These are phyloP conservation scores for Pisolithus thermaeus DNA, from an alignment of 1,284 basidiomycete species.

Conservation along the genomic window DNA sequence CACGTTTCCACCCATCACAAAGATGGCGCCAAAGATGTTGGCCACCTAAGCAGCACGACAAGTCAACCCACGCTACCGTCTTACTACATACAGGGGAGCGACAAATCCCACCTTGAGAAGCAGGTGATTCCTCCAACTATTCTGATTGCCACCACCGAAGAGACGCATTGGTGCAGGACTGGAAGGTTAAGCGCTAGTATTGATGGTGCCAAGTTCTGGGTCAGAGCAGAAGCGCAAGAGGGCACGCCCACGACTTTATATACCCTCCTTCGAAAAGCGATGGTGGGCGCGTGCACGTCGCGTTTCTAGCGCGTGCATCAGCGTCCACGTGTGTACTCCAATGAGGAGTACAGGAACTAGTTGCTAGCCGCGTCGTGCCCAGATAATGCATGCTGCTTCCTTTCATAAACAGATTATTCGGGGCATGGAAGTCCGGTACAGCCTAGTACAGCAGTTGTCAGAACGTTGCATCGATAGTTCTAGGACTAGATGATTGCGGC, in stretches of 20 bases:
- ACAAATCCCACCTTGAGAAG: slow-evolving; percentile 20
- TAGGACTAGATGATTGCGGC: too few species aligned
- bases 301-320: slow-evolving; percentile 22
- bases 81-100: not conserved
- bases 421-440: too few species aligned
- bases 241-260: slow-evolving; percentile 18
- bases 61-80: slow-evolving; percentile 4
- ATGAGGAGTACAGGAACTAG: not conserved
- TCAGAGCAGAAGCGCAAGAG: slow-evolving; percentile 9
- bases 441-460: not conserved
- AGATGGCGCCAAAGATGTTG: slow-evolving; percentile 73
- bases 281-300: slow-evolving; percentile 23
- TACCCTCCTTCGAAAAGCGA: slow-evolving; percentile 14
- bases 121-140: slow-evolving; percentile 23
- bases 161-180: slow-evolving; percentile 16
- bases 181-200: not conserved
- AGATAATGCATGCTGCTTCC: not conserved
- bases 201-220: slow-evolving; percentile 8
- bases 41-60: slow-evolving; percentile 46
- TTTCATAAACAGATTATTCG: not conserved
- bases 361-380: not conserved
- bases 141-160: slow-evolving; percentile 20
- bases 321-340: slow-evolving; percentile 11
- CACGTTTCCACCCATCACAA: slow-evolving; percentile 82
- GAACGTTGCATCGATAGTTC: not conserved